Evolutionary conservation across 1,284 basidiomycete species (phyloP), one percentile per base, ranked within the genome.

Genomic region (Pseudozyma pruni): DNA sequence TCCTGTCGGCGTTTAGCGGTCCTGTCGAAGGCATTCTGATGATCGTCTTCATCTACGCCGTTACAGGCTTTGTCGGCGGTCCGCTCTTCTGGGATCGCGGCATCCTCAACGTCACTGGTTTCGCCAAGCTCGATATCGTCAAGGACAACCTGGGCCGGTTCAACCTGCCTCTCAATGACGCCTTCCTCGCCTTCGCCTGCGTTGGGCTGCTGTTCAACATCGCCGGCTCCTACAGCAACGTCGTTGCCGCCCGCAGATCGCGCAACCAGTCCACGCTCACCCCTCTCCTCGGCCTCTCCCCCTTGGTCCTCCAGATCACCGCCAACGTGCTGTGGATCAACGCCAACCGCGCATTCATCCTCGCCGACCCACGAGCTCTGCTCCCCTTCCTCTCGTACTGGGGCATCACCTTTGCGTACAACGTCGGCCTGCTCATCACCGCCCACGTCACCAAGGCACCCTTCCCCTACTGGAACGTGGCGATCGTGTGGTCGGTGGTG

Each of bases 11-110:
- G 25, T 97, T 96, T 83, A 95, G 92, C 9, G 95, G 95, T 0
- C 95, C 95, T 0, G 92, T 98, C 2, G 95, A 98, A 83, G 95
- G 95, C 9, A 97, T 98, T 75, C 84, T 98, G 45, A 87, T 98
- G 83, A 90, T 98, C 59, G 86, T 90, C 25, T 82, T 77, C 11
- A 88, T 98, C 58, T 98, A 91, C 83, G 74, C 89, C 22, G 84
- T 96, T 53, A 91, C 91, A 11, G 93, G 52, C 2, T 35, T 56
- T 2, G 50, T 67, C 10, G 70, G 73, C 13, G 76, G 59, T 42
- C 82, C 93, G 3, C 83, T 86, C 2, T 90, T 97, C 82, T 98
- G 94, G 93, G 91, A 94, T 72, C 87, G 87, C 17, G 87, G 87
- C 19, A 83, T 92, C 53, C 85, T 92, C 37, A 87, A 88, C 1